Conservation (phyloP, 345 rosid species). For the Mercurialis annua region DNA sequence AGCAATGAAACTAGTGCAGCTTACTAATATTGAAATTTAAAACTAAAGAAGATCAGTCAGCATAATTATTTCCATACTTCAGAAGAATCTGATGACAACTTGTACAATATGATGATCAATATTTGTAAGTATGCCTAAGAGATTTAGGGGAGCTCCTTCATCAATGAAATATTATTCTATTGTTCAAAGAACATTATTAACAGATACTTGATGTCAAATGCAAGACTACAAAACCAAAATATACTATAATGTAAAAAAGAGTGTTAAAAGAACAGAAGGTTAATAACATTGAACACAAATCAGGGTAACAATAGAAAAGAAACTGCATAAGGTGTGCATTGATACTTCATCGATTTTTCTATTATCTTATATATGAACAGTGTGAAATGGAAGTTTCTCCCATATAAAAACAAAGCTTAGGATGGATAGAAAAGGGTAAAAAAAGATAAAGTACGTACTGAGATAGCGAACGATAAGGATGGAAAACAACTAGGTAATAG, state of each 20-base stretch:
- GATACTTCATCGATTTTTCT: not conserved
- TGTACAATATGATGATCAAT: not conserved
- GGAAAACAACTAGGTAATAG: constrained; percentile 89
- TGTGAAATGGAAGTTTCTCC: not conserved
- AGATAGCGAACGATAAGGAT: constrained; percentile 81
- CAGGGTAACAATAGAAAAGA: too few species aligned
- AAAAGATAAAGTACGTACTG: constrained; percentile 48
- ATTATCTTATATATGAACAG: not conserved
- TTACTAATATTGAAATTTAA: not conserved
- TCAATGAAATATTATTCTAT: not conserved
- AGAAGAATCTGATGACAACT: not conserved
- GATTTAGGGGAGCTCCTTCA: not conserved
- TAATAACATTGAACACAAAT: not conserved
- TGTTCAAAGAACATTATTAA: not conserved
- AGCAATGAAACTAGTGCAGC: not conserved
- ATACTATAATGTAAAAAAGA: too few species aligned
- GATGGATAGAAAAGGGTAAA: constrained; percentile 3
- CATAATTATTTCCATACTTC: not conserved
- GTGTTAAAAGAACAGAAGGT: not conserved
- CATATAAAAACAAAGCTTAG: constrained; percentile 3
- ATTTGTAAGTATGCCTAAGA: not conserved
- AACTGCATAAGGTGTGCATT: not conserved
- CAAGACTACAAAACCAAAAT: too few species aligned
- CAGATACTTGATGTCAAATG: too few species aligned
- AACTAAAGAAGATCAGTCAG: not conserved